These are phyloP conservation scores for Calonectria pseudoturangicola DNA, from an alignment of 2,329 filamentous ascomycete genomes.

Conservation along the genomic window DNA sequence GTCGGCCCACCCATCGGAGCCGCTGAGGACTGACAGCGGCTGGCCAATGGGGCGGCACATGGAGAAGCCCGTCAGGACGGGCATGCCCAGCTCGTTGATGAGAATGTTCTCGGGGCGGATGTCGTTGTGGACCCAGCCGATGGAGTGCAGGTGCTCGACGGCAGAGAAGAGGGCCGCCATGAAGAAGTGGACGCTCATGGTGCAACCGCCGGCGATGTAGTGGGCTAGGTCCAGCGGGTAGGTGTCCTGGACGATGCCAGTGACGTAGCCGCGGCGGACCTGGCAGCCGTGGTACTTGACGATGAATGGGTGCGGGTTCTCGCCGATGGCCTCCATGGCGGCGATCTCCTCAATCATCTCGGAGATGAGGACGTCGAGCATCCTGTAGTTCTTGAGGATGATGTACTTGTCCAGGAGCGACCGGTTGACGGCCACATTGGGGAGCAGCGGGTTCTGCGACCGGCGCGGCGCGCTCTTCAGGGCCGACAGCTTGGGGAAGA, in stretches of 20 bases:
- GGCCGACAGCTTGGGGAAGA: constrained; percentile 40
- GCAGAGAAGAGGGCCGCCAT: not conserved
- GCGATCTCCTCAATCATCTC: constrained; percentile 46
- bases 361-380: constrained; percentile 35
- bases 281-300: constrained; percentile 55
- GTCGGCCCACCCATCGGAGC: not conserved
- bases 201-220: constrained; percentile 39
- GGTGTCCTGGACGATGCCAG: constrained; percentile 51
- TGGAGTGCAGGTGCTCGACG: not conserved
- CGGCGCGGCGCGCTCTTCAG: not conserved
- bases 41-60: constrained; percentile 15
- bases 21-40: not conserved
- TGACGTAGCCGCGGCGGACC: constrained; percentile 51
- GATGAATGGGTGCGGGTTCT: constrained; percentile 55
- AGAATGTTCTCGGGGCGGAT: constrained; percentile 19
- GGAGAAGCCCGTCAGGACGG: constrained; percentile 8
- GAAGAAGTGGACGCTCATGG: not conserved
- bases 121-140: constrained; percentile 9
- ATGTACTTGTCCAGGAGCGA: constrained; percentile 40
- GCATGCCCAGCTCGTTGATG: not conserved
- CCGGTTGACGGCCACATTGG: constrained; percentile 39
- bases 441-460: constrained; percentile 20
- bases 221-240: constrained; percentile 41
- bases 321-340: constrained; percentile 44
- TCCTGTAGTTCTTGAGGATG: constrained; percentile 40